phyloP scores from a whole-genome alignment of 345 rosid genomes.

The Pistacia atlantica region DNA sequence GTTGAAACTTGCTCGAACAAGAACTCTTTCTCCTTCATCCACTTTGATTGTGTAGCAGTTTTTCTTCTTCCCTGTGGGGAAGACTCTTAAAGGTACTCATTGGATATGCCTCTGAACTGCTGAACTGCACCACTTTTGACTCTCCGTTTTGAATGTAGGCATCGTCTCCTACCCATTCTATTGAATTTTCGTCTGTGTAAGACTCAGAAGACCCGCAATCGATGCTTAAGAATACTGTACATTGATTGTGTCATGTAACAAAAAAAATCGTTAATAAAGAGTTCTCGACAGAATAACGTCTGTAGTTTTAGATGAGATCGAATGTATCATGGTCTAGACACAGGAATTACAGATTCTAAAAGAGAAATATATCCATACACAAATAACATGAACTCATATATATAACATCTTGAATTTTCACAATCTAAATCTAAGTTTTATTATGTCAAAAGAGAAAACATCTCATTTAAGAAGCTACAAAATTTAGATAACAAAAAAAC shows the following conservation, averaged over 20 bases:
- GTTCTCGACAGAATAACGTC: no score
- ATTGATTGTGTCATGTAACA: neutral
- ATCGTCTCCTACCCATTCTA: constrained; percentile 27
- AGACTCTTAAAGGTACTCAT: constrained; percentile 27
- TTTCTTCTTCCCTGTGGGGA: constrained; percentile 21
- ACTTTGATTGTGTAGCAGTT: constrained; percentile 21
- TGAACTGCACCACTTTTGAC: neutral
- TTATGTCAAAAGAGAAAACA: no score
- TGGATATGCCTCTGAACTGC: neutral
- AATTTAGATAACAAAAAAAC: no score
- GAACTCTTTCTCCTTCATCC: neutral
- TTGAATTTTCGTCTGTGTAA: constrained; percentile 5
- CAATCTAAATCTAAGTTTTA: no score
- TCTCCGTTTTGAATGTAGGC: neutral
- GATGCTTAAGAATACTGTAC: constrained; percentile 18
- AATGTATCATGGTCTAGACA: no score
- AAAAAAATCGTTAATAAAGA: neutral
- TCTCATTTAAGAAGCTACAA: no score
- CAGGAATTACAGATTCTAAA: no score
- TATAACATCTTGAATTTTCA: no score
- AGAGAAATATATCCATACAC: no score
- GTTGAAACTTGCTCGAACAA: neutral
- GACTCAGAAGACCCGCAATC: constrained; percentile 17
- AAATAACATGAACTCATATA: no score
- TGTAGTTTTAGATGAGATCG: no score